phyloP scores from a whole-genome alignment of 305 asterid species.

The Rubia occidens region DNA sequence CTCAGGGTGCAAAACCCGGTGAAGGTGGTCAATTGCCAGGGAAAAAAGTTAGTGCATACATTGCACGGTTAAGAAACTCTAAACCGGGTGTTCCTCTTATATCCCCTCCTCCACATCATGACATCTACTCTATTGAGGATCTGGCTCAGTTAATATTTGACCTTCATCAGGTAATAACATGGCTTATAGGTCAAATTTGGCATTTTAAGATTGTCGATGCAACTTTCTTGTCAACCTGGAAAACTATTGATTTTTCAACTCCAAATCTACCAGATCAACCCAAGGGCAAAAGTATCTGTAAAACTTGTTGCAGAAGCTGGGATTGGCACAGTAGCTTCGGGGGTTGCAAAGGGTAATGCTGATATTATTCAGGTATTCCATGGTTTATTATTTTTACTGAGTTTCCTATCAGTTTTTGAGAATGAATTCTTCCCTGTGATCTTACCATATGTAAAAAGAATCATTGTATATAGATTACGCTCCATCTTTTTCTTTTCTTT shows the following conservation, averaged over 20 bases:
- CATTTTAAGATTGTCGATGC: neutral
- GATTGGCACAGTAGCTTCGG: slow-evolving; percentile 99
- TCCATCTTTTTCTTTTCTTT: neutral
- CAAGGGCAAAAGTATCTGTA: slow-evolving; percentile 91
- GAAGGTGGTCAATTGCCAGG: slow-evolving; percentile 99
- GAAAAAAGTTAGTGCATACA: slow-evolving; percentile 96
- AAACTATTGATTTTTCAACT: slow-evolving; percentile 12
- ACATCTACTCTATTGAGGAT: slow-evolving; percentile 97
- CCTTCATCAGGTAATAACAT: slow-evolving; percentile 74
- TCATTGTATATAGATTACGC: neutral
- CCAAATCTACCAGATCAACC: slow-evolving; percentile 66
- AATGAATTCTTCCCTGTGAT: neutral
- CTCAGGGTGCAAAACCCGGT: slow-evolving; percentile 99
- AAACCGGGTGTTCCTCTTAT: slow-evolving; percentile 99
- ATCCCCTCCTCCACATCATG: slow-evolving; percentile 99
- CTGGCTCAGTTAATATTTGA: slow-evolving; percentile 97
- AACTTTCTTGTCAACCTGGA: neutral
- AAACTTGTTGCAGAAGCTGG: slow-evolving; percentile 99
- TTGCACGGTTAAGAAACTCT: slow-evolving; percentile 91
- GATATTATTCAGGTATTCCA: slow-evolving; percentile 77
- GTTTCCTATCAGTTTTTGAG: neutral
- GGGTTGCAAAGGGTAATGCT: slow-evolving; percentile 99
- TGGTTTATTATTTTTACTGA: neutral
- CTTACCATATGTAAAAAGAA: neutral
- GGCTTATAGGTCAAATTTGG: slow-evolving; percentile 6